Conservation (phyloP, 2,329 filamentous ascomycete genomes). For the Diplodia corticola region DNA sequence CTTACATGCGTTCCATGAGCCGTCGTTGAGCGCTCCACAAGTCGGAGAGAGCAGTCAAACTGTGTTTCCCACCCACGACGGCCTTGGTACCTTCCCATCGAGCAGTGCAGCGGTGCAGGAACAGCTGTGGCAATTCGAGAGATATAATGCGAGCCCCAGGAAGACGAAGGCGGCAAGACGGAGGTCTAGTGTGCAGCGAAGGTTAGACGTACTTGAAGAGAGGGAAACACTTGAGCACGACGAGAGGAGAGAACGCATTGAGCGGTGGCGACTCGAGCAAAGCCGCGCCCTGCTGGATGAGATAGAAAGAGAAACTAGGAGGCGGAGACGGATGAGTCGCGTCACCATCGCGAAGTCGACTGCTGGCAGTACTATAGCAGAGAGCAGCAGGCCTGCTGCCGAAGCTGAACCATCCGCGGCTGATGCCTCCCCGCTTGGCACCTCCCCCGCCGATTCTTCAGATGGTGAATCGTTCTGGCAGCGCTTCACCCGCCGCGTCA, state of each 20-base stretch:
- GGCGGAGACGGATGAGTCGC: constrained; percentile 64
- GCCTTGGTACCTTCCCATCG: constrained; percentile 78
- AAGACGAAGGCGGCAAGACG: constrained; percentile 52
- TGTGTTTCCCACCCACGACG: constrained; percentile 88
- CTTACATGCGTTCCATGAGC: constrained; percentile 78
- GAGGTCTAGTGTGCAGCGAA: constrained; percentile 58
- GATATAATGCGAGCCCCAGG: constrained; percentile 69
- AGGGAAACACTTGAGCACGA: constrained; percentile 57
- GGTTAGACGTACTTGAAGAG: constrained; percentile 57
- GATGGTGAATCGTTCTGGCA: constrained; percentile 73
- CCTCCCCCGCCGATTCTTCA: constrained; percentile 42
- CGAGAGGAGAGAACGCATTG: constrained; percentile 81
- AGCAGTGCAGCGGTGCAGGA: constrained; percentile 65
- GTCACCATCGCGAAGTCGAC: constrained; percentile 45
- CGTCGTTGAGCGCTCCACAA: constrained; percentile 38
- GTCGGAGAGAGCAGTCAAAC: constrained; percentile 61
- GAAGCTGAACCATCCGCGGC: constrained; percentile 38
- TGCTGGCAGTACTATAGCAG: background rate
- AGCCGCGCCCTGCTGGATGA: constrained; percentile 82
- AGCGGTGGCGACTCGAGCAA: constrained; percentile 89
- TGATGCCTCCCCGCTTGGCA: constrained; percentile 27
- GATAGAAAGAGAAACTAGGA: constrained; percentile 79
- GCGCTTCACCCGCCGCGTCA: constrained; percentile 79
- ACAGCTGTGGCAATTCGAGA: constrained; percentile 85
- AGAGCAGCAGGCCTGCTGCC: constrained; percentile 5